Conservation (phyloP, 192 early-diverging fungal species). For the Entomortierella beljakovae region DNA sequence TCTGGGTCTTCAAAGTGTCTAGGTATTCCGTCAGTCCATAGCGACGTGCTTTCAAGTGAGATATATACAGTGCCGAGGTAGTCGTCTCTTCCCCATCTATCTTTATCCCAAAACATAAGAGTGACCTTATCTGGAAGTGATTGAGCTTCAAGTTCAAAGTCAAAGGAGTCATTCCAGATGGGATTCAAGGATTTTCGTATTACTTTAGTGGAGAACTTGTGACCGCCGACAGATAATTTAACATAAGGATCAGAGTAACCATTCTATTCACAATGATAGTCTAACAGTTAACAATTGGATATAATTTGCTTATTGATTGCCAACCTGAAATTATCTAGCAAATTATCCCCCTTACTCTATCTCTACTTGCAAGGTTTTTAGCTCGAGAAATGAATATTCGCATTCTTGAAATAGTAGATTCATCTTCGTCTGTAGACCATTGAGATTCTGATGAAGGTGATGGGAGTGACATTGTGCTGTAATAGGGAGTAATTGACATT, state of each 20-base stretch:
- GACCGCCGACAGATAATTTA: conserved; percentile 38
- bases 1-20: conserved; percentile 63
- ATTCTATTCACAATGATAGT: conserved; percentile 17
- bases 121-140: conserved; percentile 52
- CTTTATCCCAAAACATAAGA: conserved; percentile 78
- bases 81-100: conserved; percentile 66
- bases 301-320: too few species aligned
- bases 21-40: conserved; percentile 57
- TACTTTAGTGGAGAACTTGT: conserved; percentile 65
- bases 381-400: conserved; percentile 36
- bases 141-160: conserved; percentile 60
- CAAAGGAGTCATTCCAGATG: conserved; percentile 71
- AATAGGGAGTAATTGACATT: background rate
- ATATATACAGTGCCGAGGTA: conserved; percentile 77
- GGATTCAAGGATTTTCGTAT: conserved; percentile 75
- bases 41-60: conserved; percentile 60
- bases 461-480: conserved; percentile 2
- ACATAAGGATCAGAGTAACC: conserved; percentile 50
- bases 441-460: background rate
- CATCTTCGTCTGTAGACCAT: conserved; percentile 19
- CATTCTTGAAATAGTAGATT: conserved; percentile 12
- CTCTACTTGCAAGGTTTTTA: conserved; percentile 37
- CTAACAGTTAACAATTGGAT: background rate
- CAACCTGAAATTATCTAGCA: background rate
- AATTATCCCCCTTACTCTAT: conserved; percentile 26